A percentile compares a stretch with the other conserved stretches of the same genome.
phyloP scores from a whole-genome alignment of 2,329 filamentous ascomycete species.

The Parafenestella ontariensis region DNA sequence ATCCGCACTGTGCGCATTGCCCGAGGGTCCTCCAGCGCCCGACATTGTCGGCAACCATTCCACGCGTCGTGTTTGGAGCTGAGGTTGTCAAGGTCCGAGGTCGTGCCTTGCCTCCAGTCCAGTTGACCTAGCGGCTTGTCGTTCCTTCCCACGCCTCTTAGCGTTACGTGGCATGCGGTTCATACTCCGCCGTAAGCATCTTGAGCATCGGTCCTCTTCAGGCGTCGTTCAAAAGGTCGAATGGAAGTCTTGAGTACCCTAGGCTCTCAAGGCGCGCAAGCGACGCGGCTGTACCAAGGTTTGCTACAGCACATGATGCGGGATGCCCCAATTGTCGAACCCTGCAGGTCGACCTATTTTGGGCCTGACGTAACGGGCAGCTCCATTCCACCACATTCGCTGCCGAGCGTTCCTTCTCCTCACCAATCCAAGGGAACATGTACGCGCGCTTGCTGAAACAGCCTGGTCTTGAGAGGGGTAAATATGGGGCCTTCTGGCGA shows the following conservation, averaged over 20 bases:
- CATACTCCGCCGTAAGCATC: slow-evolving; percentile 2
- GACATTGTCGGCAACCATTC: slow-evolving; percentile 39
- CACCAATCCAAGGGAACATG: background rate
- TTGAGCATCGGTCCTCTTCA: slow-evolving; percentile 1
- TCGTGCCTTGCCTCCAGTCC: slow-evolving; percentile 11
- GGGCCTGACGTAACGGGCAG: slow-evolving; percentile 8
- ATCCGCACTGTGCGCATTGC: slow-evolving; percentile 1
- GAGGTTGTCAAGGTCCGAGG: background rate
- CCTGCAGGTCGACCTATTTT: slow-evolving; percentile 12
- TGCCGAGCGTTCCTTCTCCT: background rate
- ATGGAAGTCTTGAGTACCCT: background rate
- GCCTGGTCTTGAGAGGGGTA: background rate
- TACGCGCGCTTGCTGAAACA: slow-evolving; percentile 14
- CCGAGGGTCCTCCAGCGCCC: slow-evolving; percentile 32
- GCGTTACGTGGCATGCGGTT: slow-evolving; percentile 25
- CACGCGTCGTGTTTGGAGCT: slow-evolving; percentile 12
- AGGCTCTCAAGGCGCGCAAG: background rate
- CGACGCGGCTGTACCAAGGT: slow-evolving; percentile 5
- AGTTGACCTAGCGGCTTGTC: slow-evolving; percentile 27
- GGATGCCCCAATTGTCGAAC: background rate
- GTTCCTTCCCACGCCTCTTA: slow-evolving; percentile 10
- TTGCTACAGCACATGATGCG: slow-evolving; percentile 2
- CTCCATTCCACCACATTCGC: slow-evolving; percentile 2
- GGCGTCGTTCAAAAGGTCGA: background rate
- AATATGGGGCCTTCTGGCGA: too few species aligned